phyloP scores from a whole-genome alignment of 306 rosid genomes.

The Trifolium fragiferum region DNA sequence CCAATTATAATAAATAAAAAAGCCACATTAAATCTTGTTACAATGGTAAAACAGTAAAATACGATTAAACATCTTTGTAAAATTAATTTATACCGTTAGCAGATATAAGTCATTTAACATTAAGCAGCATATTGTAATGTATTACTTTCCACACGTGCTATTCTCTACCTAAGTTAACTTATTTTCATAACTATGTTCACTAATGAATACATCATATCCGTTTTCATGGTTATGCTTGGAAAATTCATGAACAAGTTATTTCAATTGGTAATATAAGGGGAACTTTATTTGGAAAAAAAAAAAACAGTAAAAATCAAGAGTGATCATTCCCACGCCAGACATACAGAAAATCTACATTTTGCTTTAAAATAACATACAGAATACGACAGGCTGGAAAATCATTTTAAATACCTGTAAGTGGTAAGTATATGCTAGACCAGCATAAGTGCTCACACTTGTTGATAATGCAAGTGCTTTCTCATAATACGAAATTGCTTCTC shows the following conservation, averaged over 20 bases:
- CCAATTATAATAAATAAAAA: not conserved
- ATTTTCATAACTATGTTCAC: conserved; percentile 16
- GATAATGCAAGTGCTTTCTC: conserved; percentile 94
- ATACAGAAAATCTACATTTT: not conserved
- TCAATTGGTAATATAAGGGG: not conserved
- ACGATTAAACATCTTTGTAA: not conserved
- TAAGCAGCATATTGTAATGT: not conserved
- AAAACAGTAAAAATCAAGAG: conserved; percentile 14
- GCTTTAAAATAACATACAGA: conserved; percentile 6
- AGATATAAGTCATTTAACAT: not conserved
- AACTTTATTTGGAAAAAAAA: not conserved
- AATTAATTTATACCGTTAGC: not conserved
- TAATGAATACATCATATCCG: not conserved
- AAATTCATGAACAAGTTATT: conserved; percentile 13
- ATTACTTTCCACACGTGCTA: not conserved
- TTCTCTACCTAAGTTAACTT: not conserved
- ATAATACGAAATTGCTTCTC: conserved; percentile 78
- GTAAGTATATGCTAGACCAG: conserved; percentile 94
- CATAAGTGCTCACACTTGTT: conserved; percentile 87
- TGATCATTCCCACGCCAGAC: conserved; percentile 3
- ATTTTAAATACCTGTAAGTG: conserved; percentile 75
- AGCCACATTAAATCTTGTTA: not conserved
- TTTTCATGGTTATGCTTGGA: conserved; percentile 2
- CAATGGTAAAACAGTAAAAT: not conserved
- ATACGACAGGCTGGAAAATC: conserved; percentile 13